phyloP scores from a whole-genome alignment of 2,329 filamentous ascomycete genomes.

The Aspergillus vadensis region DNA sequence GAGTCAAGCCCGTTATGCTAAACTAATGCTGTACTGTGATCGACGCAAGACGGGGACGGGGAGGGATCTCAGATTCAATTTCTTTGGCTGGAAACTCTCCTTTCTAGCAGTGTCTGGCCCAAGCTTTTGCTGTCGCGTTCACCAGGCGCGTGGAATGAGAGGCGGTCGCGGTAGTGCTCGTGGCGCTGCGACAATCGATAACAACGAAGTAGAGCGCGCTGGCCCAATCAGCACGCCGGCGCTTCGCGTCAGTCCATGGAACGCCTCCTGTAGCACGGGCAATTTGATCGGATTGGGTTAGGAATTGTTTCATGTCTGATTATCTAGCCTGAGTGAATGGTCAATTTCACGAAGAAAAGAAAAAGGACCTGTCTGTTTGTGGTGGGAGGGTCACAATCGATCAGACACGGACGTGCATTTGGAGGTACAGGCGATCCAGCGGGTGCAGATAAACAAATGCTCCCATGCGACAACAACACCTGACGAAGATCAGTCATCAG shows the following conservation, averaged over 20 bases:
- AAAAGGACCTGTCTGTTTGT: background rate
- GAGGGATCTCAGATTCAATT: conserved; percentile 41
- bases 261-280: background rate
- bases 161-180: conserved; percentile 19
- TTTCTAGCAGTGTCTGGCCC: conserved; percentile 12
- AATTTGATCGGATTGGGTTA: background rate
- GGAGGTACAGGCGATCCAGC: background rate
- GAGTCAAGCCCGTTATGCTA: conserved; percentile 7
- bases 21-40: conserved; percentile 7
- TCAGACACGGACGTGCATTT: background rate
- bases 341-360: background rate
- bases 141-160: conserved; percentile 28
- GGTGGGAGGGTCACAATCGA: background rate
- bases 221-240: conserved; percentile 20
- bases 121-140: conserved; percentile 23
- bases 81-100: conserved; percentile 35
- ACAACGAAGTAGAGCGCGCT: conserved; percentile 13
- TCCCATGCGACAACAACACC: conserved; percentile 2
- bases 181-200: conserved; percentile 10
- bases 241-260: conserved; percentile 17
- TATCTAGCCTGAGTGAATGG: background rate
- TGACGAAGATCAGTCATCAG: background rate
- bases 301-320: background rate
- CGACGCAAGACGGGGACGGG: conserved; percentile 6
- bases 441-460: conserved; percentile 7